Conservation (phyloP, 176 grass and related monocot genomes). For the Ampelocalamus luodianensis region DNA sequence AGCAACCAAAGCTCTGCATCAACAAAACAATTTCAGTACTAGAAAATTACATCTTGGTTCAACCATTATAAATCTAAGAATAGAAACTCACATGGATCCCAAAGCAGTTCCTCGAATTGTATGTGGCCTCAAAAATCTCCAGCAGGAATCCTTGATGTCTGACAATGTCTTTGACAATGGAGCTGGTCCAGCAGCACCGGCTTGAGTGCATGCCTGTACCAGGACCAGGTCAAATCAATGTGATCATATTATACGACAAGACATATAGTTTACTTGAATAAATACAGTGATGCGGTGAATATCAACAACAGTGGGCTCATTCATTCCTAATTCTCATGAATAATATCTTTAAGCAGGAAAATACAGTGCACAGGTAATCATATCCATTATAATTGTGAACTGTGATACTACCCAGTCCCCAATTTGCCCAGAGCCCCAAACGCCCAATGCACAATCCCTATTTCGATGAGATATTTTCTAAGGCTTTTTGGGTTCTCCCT, state of each 20-base stretch:
- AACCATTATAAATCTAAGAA: background rate
- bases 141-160: conserved; percentile 78
- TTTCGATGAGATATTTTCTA: conserved; percentile 1
- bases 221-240: background rate
- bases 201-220: conserved; percentile 61
- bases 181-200: conserved; percentile 57
- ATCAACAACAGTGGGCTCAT: background rate
- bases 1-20: conserved; percentile 81
- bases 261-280: background rate
- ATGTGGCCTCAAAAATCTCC: conserved; percentile 96
- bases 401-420: background rate
- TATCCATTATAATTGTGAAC: conserved; percentile 6
- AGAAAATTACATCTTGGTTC: background rate
- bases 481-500: background rate
- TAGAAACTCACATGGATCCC: conserved; percentile 72
- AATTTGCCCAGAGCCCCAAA: background rate
- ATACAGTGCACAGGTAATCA: background rate
- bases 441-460: background rate
- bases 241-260: background rate
- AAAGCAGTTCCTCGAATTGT: conserved; percentile 95
- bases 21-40: conserved; percentile 28
- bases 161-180: conserved; percentile 57
- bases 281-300: background rate
- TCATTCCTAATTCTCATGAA: background rate
- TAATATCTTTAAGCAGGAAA: background rate